phyloP scores from a whole-genome alignment of 768 basidiomycete species.

The Suillus plorans region DNA sequence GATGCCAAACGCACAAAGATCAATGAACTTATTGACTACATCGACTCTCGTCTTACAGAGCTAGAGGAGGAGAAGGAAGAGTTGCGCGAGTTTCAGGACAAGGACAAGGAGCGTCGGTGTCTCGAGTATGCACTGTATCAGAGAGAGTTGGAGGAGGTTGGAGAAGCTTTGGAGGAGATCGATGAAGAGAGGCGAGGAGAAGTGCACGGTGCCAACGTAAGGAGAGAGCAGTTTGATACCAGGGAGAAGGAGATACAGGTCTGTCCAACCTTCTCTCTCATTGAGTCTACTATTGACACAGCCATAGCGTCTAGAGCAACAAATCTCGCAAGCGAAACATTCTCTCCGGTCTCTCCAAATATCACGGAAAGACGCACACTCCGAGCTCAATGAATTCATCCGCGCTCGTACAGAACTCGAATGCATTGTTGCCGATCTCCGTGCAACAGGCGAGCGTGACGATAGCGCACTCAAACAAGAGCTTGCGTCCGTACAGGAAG shows the following conservation, averaged over 20 bases:
- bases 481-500: conserved; percentile 54
- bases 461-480: conserved; percentile 68
- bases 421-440: conserved; percentile 79
- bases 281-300: background rate
- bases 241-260: conserved; percentile 88
- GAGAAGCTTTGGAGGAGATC: conserved; percentile 81
- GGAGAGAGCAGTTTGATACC: conserved; percentile 78
- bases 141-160: conserved; percentile 87
- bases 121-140: conserved; percentile 94
- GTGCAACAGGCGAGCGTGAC: conserved; percentile 59
- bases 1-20: conserved; percentile 92
- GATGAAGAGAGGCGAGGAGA: conserved; percentile 81
- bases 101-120: conserved; percentile 92
- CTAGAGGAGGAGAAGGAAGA: conserved; percentile 99
- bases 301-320: conserved; percentile 68
- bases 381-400: conserved; percentile 85
- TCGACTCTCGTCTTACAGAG: conserved; percentile 85
- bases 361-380: conserved; percentile 72
- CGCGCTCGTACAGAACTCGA: conserved; percentile 84
- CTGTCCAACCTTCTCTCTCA: conserved; percentile 16
- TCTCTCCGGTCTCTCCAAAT: conserved; percentile 66
- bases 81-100: conserved; percentile 93
- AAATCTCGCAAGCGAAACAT: conserved; percentile 69
- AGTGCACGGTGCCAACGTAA: conserved; percentile 78
- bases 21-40: conserved; percentile 83